These are phyloP conservation scores for Hanseniaspora meyeri DNA, from an alignment of 805 yeast species.

Conservation along the genomic window DNA sequence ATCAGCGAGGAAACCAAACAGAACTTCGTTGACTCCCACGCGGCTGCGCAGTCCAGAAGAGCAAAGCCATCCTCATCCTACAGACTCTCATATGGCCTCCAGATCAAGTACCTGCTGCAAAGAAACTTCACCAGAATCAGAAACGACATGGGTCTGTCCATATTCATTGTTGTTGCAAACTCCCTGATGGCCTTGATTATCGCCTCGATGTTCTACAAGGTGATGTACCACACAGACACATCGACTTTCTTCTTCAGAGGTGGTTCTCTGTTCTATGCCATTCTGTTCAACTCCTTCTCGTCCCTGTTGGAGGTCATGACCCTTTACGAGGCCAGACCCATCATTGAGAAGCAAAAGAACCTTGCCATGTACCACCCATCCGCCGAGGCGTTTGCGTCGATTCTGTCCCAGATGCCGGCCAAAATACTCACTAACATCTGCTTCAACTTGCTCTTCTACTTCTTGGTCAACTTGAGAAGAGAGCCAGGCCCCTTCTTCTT, in stretches of 20 bases:
- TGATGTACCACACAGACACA: slow-evolving; percentile 28
- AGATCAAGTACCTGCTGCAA: slow-evolving; percentile 33
- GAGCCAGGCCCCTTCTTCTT: slow-evolving; percentile 45
- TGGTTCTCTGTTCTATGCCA: slow-evolving; percentile 53
- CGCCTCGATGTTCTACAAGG: slow-evolving; percentile 43
- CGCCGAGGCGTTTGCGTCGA: slow-evolving; percentile 53
- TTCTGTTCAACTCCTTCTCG: slow-evolving; percentile 50
- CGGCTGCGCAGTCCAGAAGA: slow-evolving; percentile 38
- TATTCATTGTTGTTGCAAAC: slow-evolving; percentile 32
- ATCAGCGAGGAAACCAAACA: slow-evolving; percentile 14
- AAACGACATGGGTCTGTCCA: slow-evolving; percentile 36
- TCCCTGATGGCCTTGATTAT: slow-evolving; percentile 39
- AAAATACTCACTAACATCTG: slow-evolving; percentile 33
- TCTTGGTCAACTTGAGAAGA: slow-evolving; percentile 42
- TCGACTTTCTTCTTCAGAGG: slow-evolving; percentile 40
- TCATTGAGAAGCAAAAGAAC: slow-evolving; percentile 47
- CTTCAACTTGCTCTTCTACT: slow-evolving; percentile 41
- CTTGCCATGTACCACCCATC: slow-evolving; percentile 49
- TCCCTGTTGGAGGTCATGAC: slow-evolving; percentile 44
- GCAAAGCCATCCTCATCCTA: slow-evolving; percentile 36
- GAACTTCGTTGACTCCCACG: slow-evolving; percentile 28
- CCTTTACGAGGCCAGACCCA: slow-evolving; percentile 41
- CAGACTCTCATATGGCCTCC: slow-evolving; percentile 38
- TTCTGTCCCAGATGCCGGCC: slow-evolving; percentile 46
- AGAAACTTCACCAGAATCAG: slow-evolving; percentile 37